Evolutionary conservation across 2,329 filamentous ascomycete species (phyloP).

Genomic region (Fusarium heterosporum): DNA sequence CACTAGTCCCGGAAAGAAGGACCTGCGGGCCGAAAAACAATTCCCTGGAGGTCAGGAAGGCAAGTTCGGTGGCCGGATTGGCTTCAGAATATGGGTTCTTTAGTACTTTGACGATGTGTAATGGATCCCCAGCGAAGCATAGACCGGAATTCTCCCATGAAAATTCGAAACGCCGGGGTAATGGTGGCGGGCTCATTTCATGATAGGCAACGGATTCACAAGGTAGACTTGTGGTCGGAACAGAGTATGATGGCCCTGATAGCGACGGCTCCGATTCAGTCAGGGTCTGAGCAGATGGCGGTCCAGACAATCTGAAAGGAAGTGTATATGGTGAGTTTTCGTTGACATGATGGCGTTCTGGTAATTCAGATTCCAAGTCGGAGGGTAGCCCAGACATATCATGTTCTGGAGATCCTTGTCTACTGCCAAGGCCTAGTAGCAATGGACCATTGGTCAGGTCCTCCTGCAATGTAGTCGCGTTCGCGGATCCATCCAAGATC

Average conservation of each 20-base stretch:
- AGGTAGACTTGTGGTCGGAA: not conserved
- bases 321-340: fast-evolving
- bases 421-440: not conserved
- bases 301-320: fast-evolving
- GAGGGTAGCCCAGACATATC: too few species aligned
- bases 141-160: not conserved
- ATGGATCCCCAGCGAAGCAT: not conserved
- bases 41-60: too few species aligned
- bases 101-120: not conserved
- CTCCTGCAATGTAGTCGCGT: not conserved
- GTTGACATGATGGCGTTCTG: fast-evolving
- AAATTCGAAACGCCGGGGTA: not conserved
- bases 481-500: fast-evolving
- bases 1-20: too few species aligned
- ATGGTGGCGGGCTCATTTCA: fast-evolving
- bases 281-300: fast-evolving
- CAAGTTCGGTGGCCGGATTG: not conserved
- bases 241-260: not conserved
- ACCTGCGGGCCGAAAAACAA: too few species aligned
- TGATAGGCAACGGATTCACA: not conserved
- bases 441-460: not conserved
- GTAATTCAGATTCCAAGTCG: fast-evolving
- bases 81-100: not conserved
- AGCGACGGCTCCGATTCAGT: not conserved
- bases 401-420: not conserved